Evolutionary conservation across 2,329 filamentous ascomycete genomes (phyloP).

Genomic region (Arachnomyces sp.): DNA sequence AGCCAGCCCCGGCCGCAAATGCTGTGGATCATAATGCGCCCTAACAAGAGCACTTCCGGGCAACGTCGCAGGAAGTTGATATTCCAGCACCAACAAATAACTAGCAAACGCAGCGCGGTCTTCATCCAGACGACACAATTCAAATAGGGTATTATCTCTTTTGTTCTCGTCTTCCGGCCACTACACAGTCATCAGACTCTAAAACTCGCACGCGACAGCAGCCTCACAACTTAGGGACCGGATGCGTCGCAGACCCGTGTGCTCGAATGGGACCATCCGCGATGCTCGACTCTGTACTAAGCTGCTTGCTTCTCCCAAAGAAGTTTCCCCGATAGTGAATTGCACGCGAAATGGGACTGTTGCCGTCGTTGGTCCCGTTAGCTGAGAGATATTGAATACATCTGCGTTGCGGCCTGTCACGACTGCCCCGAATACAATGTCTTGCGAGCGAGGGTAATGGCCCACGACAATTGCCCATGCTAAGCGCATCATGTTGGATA

Average conservation of each 20-base stretch:
- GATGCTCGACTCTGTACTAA: slow-evolving; percentile 41
- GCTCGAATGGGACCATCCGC: slow-evolving; percentile 51
- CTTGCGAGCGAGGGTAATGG: slow-evolving; percentile 26
- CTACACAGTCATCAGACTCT: slow-evolving; percentile 30
- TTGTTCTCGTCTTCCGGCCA: neutral
- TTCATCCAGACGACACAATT: no score
- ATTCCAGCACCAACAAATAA: no score
- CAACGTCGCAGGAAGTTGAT: no score
- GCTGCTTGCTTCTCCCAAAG: neutral
- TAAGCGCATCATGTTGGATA: slow-evolving; percentile 26
- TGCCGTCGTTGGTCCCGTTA: slow-evolving; percentile 33
- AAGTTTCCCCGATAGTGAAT: slow-evolving; percentile 38
- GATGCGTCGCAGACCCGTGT: slow-evolving; percentile 42
- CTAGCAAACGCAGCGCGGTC: no score
- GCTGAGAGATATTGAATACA: slow-evolving; percentile 29
- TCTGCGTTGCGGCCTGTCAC: slow-evolving; percentile 31
- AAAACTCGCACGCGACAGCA: slow-evolving; percentile 31
- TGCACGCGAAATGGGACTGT: slow-evolving; percentile 32
- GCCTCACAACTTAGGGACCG: slow-evolving; percentile 42
- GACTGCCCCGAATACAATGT: slow-evolving; percentile 33
- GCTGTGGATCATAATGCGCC: no score
- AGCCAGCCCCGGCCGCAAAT: no score
- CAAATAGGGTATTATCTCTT: no score
- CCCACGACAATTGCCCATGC: slow-evolving; percentile 31
- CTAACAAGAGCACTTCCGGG: no score